Conservation (phyloP, 805 yeast genomes). For the Starmerella vaccinii region DNA sequence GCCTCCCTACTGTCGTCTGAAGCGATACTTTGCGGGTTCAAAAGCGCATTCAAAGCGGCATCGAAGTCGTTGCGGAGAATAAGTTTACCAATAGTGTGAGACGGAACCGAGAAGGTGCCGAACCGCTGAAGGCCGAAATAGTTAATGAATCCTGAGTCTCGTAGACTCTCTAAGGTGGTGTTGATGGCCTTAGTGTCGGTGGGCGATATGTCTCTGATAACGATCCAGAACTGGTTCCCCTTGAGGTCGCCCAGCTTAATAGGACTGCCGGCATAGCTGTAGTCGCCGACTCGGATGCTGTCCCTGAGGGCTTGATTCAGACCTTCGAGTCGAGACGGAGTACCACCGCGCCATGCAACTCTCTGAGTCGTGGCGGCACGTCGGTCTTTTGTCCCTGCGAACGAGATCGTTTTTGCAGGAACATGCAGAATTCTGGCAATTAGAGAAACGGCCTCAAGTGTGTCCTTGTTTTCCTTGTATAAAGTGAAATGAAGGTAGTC, state of each 20-base stretch:
- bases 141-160: constrained; percentile 70
- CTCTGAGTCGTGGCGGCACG: constrained; percentile 91
- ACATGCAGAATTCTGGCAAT: constrained; percentile 62
- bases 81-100: constrained; percentile 72
- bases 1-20: constrained; percentile 76
- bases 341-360: constrained; percentile 48
- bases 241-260: constrained; percentile 69
- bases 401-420: constrained; percentile 60
- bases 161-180: constrained; percentile 44
- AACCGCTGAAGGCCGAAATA: constrained; percentile 98
- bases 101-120: constrained; percentile 89
- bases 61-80: constrained; percentile 68
- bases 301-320: constrained; percentile 58
- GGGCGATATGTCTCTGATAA: constrained; percentile 60
- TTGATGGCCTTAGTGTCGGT: constrained; percentile 35
- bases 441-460: constrained; percentile 84
- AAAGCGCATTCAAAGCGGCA: constrained; percentile 62
- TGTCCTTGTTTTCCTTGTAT: constrained; percentile 91
- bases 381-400: constrained; percentile 94
- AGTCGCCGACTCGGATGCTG: constrained; percentile 74
- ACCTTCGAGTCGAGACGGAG: constrained; percentile 60
- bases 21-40: constrained; percentile 77
- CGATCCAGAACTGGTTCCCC: constrained; percentile 84
- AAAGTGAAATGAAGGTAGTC: constrained; percentile 64
- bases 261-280: constrained; percentile 50